Conservation (phyloP, 2,329 filamentous ascomycete genomes). For the Pestalotiopsis sp. region DNA sequence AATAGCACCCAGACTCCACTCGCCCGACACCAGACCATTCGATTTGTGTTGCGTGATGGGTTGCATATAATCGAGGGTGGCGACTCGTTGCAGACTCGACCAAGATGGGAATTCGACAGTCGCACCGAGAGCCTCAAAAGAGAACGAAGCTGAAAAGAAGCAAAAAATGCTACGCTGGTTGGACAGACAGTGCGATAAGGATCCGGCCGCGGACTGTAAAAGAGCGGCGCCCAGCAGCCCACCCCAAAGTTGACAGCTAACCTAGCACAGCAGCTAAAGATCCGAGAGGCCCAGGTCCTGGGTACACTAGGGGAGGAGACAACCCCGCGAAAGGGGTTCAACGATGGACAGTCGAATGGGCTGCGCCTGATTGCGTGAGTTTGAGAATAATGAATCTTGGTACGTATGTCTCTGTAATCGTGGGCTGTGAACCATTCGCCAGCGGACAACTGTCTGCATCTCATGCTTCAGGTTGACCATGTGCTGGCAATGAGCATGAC, state of each 20-base stretch:
- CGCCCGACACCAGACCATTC: not conserved
- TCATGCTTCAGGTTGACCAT: not conserved
- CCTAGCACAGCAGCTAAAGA: not conserved
- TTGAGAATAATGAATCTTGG: constrained; percentile 4
- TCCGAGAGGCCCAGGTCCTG: not conserved
- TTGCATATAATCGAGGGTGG: not conserved
- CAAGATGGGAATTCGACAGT: not conserved
- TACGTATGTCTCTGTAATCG: not conserved
- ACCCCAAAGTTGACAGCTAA: not conserved
- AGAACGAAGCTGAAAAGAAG: not conserved
- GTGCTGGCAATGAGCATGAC: not conserved
- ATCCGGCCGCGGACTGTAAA: not conserved
- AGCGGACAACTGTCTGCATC: not conserved
- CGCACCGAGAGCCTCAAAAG: not conserved
- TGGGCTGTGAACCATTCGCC: not conserved
- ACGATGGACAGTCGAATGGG: not conserved
- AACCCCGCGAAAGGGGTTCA: constrained; percentile 8
- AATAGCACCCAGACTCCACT: not conserved
- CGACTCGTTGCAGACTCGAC: not conserved
- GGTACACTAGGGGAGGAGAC: not conserved
- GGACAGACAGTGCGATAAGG: not conserved
- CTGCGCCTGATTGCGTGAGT: not conserved
- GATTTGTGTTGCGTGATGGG: not conserved
- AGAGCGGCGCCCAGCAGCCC: not conserved
- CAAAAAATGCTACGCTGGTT: not conserved